phyloP scores from a whole-genome alignment of 108 stramenopile genomes.

The Nitzschia sp. region DNA sequence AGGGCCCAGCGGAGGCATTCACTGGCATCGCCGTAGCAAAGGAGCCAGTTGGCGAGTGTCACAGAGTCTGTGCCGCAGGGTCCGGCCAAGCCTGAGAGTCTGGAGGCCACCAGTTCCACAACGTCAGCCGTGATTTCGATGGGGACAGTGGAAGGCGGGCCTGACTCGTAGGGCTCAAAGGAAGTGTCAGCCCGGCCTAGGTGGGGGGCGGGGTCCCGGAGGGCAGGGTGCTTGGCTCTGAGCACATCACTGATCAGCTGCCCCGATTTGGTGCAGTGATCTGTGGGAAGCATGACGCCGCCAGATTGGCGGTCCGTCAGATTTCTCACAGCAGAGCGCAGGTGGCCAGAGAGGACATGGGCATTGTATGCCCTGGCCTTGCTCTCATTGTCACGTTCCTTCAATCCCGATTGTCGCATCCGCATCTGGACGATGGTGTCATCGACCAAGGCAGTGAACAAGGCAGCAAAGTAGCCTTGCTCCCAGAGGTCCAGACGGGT shows the following conservation, averaged over 20 bases:
- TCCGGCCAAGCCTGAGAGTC: constrained; percentile 27
- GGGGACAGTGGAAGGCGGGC: constrained; percentile 10
- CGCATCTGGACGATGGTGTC: constrained; percentile 3
- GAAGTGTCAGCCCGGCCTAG: background rate
- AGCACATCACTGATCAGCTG: background rate
- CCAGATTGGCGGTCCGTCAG: constrained; percentile 19
- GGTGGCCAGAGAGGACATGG: constrained; percentile 23
- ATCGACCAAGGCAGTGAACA: constrained; percentile 18
- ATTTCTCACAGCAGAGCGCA: constrained; percentile 25
- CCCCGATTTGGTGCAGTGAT: background rate
- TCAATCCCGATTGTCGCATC: background rate
- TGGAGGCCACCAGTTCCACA: constrained; percentile 23
- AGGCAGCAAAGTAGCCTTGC: no score
- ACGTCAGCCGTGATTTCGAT: constrained; percentile 22
- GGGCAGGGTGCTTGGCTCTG: background rate
- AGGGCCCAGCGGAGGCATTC: background rate
- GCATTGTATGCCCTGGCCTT: constrained; percentile 26
- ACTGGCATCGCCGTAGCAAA: background rate
- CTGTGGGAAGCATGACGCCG: background rate
- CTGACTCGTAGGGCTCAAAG: background rate
- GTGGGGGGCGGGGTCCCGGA: background rate
- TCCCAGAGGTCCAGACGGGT: constrained; percentile 23
- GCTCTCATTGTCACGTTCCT: constrained; percentile 3
- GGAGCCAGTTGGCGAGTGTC: constrained; percentile 26
- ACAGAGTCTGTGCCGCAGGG: constrained; percentile 19